Conservation (phyloP, 306 rosid genomes). For the Castanopsis chinensis region DNA sequence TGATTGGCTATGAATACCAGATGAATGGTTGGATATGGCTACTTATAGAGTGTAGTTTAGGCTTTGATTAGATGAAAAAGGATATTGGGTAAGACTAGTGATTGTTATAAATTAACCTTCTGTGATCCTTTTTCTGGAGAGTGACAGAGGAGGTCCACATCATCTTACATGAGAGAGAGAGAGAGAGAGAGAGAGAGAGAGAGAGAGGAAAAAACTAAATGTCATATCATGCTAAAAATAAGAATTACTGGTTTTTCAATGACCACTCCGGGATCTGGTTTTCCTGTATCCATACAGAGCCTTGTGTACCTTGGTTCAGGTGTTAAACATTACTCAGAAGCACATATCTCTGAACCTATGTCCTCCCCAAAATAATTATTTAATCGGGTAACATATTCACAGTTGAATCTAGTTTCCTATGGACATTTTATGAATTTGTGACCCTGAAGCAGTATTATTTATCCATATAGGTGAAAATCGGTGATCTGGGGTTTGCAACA, state of each 20-base stretch:
- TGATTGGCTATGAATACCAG: not conserved
- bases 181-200: not conserved
- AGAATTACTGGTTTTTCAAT: not conserved
- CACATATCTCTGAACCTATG: not conserved
- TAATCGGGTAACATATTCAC: not conserved
- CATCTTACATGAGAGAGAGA: not conserved
- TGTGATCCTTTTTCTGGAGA: too few species aligned
- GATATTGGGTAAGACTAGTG: too few species aligned
- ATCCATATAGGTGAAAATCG: constrained; percentile 64
- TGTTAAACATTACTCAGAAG: not conserved
- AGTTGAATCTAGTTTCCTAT: not conserved
- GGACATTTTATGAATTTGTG: not conserved
- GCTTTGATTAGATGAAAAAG: too few species aligned
- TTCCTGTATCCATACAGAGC: not conserved
- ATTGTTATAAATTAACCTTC: too few species aligned
- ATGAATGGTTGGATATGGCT: not conserved
- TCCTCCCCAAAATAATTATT: not conserved
- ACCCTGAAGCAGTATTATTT: constrained; percentile 1
- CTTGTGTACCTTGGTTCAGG: not conserved
- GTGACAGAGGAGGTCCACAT: not conserved
- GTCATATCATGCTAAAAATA: not conserved
- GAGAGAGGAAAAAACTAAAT: not conserved
- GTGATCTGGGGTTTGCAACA: constrained; percentile 92
- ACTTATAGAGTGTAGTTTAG: not conserved
- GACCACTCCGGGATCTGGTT: not conserved